phyloP scores from a whole-genome alignment of 2,329 filamentous ascomycete genomes.

The Scedosporium aurantiacum region DNA sequence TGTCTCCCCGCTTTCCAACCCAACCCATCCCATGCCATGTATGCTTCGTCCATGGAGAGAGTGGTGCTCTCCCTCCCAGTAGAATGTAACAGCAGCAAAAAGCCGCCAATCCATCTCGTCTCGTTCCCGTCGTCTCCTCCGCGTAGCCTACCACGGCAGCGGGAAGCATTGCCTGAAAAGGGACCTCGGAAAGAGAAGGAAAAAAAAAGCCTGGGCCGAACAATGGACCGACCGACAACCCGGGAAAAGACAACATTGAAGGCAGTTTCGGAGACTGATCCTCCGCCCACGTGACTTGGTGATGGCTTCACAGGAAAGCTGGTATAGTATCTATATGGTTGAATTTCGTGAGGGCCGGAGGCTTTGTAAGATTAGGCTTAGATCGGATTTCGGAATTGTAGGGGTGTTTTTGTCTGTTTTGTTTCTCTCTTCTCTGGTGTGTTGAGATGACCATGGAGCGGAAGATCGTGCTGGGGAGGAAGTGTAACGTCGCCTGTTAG shows the following conservation, averaged over 20 bases:
- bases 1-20: not conserved
- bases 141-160: not conserved
- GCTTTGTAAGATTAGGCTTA: too few relatives aligned
- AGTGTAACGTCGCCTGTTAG: not conserved
- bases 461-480: too few relatives aligned
- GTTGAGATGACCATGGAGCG: too few relatives aligned
- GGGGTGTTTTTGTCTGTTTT: too few relatives aligned
- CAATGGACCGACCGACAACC: too few relatives aligned
- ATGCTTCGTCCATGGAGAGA: not conserved
- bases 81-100: not conserved
- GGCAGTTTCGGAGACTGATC: not conserved
- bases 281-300: not conserved
- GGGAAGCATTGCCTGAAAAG: not conserved
- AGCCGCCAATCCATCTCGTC: not conserved
- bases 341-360: too few relatives aligned
- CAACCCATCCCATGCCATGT: not conserved
- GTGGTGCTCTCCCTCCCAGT: too few relatives aligned
- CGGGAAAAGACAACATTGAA: too few relatives aligned
- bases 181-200: not conserved
- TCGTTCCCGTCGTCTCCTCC: not conserved
- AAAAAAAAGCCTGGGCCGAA: too few relatives aligned
- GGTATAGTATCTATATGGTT: too few relatives aligned
- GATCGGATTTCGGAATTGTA: too few relatives aligned
- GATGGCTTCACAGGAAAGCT: not conserved
- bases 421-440: too few relatives aligned